phyloP scores from a whole-genome alignment of 202 grass and related monocot species.

The Zizania palustris region DNA sequence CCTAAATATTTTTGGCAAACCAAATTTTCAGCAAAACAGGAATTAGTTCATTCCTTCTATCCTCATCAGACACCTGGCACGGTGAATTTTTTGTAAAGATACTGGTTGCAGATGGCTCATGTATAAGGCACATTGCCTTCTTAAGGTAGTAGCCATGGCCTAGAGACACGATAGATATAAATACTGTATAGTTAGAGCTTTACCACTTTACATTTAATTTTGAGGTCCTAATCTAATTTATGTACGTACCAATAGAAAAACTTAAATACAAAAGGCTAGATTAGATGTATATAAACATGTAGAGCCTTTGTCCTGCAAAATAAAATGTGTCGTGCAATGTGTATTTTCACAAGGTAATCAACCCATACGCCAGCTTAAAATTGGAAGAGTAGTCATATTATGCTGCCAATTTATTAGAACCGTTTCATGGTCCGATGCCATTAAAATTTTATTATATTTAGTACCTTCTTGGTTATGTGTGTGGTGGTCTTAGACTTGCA shows the following conservation, averaged over 20 bases:
- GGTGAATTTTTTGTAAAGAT: neutral
- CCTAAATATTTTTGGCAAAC: neutral
- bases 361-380: neutral
- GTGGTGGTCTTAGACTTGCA: neutral
- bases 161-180: neutral
- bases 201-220: neutral
- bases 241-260: neutral
- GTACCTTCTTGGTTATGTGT: neutral
- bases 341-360: neutral
- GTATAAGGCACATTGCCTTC: neutral
- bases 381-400: neutral
- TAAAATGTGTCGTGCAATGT: neutral
- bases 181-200: neutral
- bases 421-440: neutral
- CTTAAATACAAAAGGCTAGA: neutral
- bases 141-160: neutral
- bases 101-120: neutral
- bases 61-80: neutral
- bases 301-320: neutral
- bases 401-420: neutral
- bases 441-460: neutral
- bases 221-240: neutral
- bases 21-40: neutral
- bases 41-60: neutral
- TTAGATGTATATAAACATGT: neutral